These are phyloP conservation scores for Artomyces pyxidatus DNA, from an alignment of 768 basidiomycete species.

Conservation along the genomic window DNA sequence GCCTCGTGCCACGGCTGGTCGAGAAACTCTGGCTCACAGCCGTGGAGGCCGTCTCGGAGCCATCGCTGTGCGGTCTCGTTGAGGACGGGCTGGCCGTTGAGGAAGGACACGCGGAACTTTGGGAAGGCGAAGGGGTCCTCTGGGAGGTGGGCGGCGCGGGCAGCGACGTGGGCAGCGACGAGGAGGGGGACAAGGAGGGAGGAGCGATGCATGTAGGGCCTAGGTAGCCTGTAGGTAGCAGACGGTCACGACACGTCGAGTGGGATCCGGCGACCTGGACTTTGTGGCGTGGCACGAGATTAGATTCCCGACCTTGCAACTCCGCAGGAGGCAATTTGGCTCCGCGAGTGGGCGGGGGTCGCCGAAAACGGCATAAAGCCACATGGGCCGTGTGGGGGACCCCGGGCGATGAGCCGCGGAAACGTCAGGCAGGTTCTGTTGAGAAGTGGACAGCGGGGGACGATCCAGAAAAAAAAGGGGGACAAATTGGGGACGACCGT, in stretches of 20 bases:
- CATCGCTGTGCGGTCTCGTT: constrained; percentile 69
- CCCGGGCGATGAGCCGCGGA: neutral
- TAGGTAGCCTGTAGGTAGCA: neutral
- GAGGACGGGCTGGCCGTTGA: constrained; percentile 67
- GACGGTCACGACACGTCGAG: constrained; percentile 8
- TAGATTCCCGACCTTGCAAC: constrained; percentile 9
- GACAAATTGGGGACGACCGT: too few relatives aligned
- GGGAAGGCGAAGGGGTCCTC: constrained; percentile 79
- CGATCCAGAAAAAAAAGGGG: too few relatives aligned
- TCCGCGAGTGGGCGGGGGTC: constrained; percentile 13
- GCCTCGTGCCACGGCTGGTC: constrained; percentile 50
- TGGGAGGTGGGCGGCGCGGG: constrained; percentile 51
- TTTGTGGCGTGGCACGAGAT: constrained; percentile 17
- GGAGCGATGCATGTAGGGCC: neutral
- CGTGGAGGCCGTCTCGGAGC: constrained; percentile 63
- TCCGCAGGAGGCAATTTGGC: constrained; percentile 11
- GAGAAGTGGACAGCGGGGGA: too few relatives aligned
- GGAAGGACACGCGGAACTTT: constrained; percentile 71
- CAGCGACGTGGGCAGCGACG: constrained; percentile 3
- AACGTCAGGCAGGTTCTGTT: neutral
- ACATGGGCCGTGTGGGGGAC: too few relatives aligned
- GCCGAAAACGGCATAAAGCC: constrained; percentile 1
- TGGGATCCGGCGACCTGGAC: constrained; percentile 14
- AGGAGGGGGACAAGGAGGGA: neutral
- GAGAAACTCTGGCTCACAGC: constrained; percentile 73